Conservation (phyloP, 148 eudicot species). For the Tetragonia tetragonoides region DNA sequence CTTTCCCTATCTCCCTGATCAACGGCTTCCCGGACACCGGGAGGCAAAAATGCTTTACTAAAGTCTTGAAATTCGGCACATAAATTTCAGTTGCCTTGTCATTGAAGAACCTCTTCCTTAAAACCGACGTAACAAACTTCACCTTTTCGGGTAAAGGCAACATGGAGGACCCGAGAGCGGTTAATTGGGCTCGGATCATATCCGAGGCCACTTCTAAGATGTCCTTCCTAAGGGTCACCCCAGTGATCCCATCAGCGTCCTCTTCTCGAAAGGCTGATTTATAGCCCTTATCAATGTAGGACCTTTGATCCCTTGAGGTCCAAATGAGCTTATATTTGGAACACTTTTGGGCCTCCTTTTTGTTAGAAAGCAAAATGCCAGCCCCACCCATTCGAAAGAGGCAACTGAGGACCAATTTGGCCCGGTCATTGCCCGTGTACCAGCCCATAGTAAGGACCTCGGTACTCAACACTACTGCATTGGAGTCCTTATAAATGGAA, state of each 20-base stretch:
- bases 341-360: constrained; percentile 10
- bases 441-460: constrained; percentile 70
- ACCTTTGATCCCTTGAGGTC: constrained; percentile 49
- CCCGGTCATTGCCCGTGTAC: constrained; percentile 58
- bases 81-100: constrained; percentile 45
- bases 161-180: constrained; percentile 38
- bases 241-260: constrained; percentile 56
- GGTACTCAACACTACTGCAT: constrained; percentile 64
- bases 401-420: constrained; percentile 56
- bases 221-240: constrained; percentile 61
- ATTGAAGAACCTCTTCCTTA: constrained; percentile 34
- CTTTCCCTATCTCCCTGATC: constrained; percentile 59
- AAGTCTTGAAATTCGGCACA: constrained; percentile 51
- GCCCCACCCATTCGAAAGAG: constrained; percentile 76
- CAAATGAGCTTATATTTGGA: constrained; percentile 48
- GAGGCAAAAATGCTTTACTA: constrained; percentile 62
- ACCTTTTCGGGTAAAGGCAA: constrained; percentile 48
- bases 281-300: constrained; percentile 51
- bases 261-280: constrained; percentile 62
- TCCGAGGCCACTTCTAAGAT: constrained; percentile 53
- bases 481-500: constrained; percentile 40
- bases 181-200: constrained; percentile 41
- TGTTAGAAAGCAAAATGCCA: constrained; percentile 48
- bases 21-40: constrained; percentile 55
- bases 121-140: constrained; percentile 31